These are phyloP conservation scores for Sequoia sempervirens DNA, from an alignment of 75 land plant species.

Conservation along the genomic window DNA sequence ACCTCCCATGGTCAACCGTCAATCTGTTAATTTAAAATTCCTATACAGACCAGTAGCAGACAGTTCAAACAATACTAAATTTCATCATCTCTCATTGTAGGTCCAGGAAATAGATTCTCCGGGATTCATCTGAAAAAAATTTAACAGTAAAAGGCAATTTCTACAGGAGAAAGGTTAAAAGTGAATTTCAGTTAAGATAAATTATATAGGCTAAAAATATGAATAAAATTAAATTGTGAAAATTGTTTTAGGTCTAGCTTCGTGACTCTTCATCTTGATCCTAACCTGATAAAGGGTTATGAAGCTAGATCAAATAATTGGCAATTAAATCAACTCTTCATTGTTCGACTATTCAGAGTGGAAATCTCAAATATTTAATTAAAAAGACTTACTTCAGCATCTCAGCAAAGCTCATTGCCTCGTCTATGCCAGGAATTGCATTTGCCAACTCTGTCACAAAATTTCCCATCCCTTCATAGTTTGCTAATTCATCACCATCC, in stretches of 20 bases:
- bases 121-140: background rate
- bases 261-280: background rate
- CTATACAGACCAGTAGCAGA: too few relatives aligned
- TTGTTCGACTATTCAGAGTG: background rate
- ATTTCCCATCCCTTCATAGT: slow-evolving; percentile 67
- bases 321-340: background rate
- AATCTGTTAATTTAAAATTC: too few relatives aligned
- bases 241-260: background rate
- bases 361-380: background rate
- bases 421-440: slow-evolving; percentile 98
- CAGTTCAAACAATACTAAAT: too few relatives aligned
- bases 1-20: background rate
- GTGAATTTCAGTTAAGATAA: too few relatives aligned
- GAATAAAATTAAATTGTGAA: too few relatives aligned
- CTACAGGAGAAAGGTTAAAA: background rate
- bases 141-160: too few relatives aligned
- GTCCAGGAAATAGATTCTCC: background rate
- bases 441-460: slow-evolving; percentile 82
- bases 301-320: background rate
- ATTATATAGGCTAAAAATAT: too few relatives aligned
- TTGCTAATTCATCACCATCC: slow-evolving; percentile 66
- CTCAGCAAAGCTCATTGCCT: slow-evolving; percentile 98
- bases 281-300: background rate
- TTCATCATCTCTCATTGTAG: background rate
- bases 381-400: slow-evolving; percentile 72